Evolutionary conservation across 768 basidiomycete genomes (phyloP).

Genomic region (Leccinellum luteum): DNA sequence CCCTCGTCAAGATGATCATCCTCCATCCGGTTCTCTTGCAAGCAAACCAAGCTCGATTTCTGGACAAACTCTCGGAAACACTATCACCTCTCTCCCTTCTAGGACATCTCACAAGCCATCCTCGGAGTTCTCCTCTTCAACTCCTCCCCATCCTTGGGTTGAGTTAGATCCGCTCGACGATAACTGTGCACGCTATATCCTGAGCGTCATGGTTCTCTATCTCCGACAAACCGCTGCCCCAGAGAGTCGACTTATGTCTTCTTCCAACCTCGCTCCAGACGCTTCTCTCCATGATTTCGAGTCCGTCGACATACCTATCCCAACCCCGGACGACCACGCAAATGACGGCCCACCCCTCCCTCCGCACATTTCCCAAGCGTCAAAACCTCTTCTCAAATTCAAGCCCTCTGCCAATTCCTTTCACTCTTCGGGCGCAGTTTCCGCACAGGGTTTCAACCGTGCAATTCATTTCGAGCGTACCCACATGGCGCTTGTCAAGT

Average conservation of each 20-base stretch:
- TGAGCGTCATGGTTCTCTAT: conserved; percentile 81
- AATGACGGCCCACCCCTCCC: conserved; percentile 32
- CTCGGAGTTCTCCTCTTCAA: conserved; percentile 36
- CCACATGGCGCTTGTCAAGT: conserved; percentile 56
- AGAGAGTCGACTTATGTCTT: conserved; percentile 56
- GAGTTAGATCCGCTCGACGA: conserved; percentile 81
- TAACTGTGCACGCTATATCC: conserved; percentile 72
- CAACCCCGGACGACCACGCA: conserved; percentile 20
- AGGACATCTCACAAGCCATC: conserved; percentile 38
- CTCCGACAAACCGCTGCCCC: conserved; percentile 65
- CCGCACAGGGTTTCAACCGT: conserved; percentile 23
- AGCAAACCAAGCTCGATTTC: conserved; percentile 37
- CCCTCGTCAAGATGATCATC: conserved; percentile 38
- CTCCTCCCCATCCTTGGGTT: conserved; percentile 42
- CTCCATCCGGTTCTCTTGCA: conserved; percentile 41
- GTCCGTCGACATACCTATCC: conserved; percentile 42
- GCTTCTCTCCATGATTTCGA: conserved; percentile 73
- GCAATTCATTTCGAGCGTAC: conserved; percentile 55
- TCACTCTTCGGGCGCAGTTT: conserved; percentile 37
- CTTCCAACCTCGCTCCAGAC: conserved; percentile 59
- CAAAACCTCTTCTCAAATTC: conserved; percentile 31
- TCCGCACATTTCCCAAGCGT: conserved; percentile 39
- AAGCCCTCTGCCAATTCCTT: conserved; percentile 41
- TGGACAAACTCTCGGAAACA: conserved; percentile 24
- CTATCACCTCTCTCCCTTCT: conserved; percentile 37